Evolutionary conservation across 768 basidiomycete genomes (phyloP).

Genomic region (Suillus clintonianus): DNA sequence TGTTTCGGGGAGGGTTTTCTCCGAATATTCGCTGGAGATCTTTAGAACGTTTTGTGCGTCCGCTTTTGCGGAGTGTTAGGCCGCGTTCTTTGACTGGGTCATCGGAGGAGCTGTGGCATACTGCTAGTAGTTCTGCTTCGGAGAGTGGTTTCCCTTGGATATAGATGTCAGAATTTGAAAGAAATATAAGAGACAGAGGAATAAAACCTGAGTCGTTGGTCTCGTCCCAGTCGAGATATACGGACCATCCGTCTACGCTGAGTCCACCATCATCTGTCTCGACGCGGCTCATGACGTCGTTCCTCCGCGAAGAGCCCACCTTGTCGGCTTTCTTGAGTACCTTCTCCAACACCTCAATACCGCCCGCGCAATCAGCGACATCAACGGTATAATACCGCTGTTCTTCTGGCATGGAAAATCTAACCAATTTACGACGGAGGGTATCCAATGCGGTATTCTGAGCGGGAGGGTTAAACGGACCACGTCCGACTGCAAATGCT

Average conservation of each 20-base stretch:
- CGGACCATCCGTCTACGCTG: constrained; percentile 87
- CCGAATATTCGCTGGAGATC: constrained; percentile 49
- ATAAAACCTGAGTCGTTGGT: constrained; percentile 54
- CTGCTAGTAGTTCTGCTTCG: constrained; percentile 75
- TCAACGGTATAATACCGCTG: constrained; percentile 77
- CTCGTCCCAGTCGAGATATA: constrained; percentile 65
- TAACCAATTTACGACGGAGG: constrained; percentile 80
- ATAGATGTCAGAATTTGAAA: constrained; percentile 2
- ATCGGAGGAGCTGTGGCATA: constrained; percentile 81
- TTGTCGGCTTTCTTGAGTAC: constrained; percentile 92
- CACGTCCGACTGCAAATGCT: constrained; percentile 59
- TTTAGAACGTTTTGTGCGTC: constrained; percentile 42
- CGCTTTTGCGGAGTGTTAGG: constrained; percentile 66
- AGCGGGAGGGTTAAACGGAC: constrained; percentile 53
- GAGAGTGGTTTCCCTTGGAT: constrained; percentile 68
- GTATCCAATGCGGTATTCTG: constrained; percentile 63
- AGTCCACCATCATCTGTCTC: constrained; percentile 75
- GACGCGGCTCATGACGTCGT: constrained; percentile 53
- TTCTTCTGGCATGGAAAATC: constrained; percentile 85
- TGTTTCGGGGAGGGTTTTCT: constrained; percentile 39
- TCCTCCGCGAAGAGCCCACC: constrained; percentile 39
- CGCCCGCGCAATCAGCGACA: constrained; percentile 76
- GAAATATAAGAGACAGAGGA: not conserved
- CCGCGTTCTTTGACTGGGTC: constrained; percentile 81
- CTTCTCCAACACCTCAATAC: constrained; percentile 84